phyloP scores from a whole-genome alignment of 495 filamentous ascomycete genomes.

The Choiromyces venosus region DNA sequence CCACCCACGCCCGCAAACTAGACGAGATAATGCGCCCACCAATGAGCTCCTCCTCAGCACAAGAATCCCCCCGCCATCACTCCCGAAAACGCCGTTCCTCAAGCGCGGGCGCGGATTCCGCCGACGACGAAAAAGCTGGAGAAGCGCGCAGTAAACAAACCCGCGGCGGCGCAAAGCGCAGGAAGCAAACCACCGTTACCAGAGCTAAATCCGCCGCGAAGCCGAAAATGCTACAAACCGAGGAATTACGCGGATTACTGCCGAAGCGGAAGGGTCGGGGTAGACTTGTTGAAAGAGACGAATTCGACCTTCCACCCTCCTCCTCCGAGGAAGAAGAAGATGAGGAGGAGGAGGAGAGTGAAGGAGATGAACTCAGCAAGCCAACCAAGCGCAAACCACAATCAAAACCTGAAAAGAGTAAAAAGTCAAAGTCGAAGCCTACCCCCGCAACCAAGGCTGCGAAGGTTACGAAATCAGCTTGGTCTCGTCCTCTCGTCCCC shows the following conservation, averaged over 20 bases:
- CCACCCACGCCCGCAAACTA: neutral
- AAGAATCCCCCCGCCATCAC: constrained; percentile 9
- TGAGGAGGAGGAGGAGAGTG: constrained; percentile 8
- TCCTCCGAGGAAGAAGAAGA: constrained; percentile 18
- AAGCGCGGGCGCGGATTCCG: constrained; percentile 27
- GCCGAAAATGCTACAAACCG: constrained; percentile 43
- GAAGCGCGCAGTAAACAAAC: constrained; percentile 42
- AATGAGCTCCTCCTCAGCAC: constrained; percentile 7
- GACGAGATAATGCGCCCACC: constrained; percentile 35
- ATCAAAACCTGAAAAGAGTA: constrained; percentile 17
- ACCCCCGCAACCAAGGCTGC: constrained; percentile 26
- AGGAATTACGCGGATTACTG: constrained; percentile 22
- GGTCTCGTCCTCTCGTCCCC: constrained; percentile 8
- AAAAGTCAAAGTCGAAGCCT: constrained; percentile 19
- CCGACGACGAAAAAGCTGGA: constrained; percentile 41
- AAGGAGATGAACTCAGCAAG: constrained; percentile 14
- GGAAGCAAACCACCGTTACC: neutral
- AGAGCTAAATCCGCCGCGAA: constrained; percentile 29
- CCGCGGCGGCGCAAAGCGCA: constrained; percentile 18
- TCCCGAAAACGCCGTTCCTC: constrained; percentile 38
- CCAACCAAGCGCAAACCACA: constrained; percentile 5
- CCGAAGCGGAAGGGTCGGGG: constrained; percentile 26
- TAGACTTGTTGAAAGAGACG: constrained; percentile 12
- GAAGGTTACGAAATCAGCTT: constrained; percentile 14
- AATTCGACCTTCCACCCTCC: constrained; percentile 30